Evolutionary conservation across 768 basidiomycete species (phyloP).

Genomic region (Hygrophoropsis aurantiaca): DNA sequence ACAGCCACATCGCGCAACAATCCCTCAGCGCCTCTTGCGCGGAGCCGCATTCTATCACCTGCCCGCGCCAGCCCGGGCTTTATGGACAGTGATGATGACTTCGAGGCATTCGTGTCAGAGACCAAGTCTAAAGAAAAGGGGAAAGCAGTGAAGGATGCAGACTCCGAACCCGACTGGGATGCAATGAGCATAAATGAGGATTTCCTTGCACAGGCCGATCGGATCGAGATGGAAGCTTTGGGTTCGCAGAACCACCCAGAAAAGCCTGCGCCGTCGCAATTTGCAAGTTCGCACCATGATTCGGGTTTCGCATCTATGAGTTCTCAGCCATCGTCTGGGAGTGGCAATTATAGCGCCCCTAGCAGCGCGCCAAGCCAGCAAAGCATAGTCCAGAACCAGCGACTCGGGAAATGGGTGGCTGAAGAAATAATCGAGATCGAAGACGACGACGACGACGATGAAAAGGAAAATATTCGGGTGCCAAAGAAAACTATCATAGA

Average conservation of each 20-base stretch:
- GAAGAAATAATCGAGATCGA: slow-evolving; percentile 40
- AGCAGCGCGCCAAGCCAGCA: too few species aligned
- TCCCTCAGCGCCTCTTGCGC: slow-evolving; percentile 33
- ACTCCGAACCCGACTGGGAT: slow-evolving; percentile 34
- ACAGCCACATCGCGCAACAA: slow-evolving; percentile 7
- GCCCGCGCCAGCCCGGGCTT: slow-evolving; percentile 15
- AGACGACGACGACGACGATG: slow-evolving; percentile 48
- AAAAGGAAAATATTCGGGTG: slow-evolving; percentile 64
- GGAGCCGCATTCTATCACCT: slow-evolving; percentile 20
- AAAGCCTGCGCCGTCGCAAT: too few species aligned
- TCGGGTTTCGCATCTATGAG: too few species aligned
- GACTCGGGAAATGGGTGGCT: too few species aligned
- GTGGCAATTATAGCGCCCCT: neutral
- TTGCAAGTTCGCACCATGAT: too few species aligned
- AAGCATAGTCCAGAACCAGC: too few species aligned
- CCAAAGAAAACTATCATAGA: slow-evolving; percentile 36
- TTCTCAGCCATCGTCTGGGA: too few species aligned
- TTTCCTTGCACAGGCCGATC: slow-evolving; percentile 38
- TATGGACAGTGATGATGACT: slow-evolving; percentile 26
- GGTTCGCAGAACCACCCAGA: neutral
- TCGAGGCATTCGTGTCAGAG: slow-evolving; percentile 6
- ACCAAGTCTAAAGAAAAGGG: slow-evolving; percentile 11
- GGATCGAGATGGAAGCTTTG: slow-evolving; percentile 22
- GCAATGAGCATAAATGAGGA: slow-evolving; percentile 36
- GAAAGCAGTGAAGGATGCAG: slow-evolving; percentile 7